These are phyloP conservation scores for Phytophthora podocarpi DNA, from an alignment of 352 stramenopile species.

Conservation along the genomic window DNA sequence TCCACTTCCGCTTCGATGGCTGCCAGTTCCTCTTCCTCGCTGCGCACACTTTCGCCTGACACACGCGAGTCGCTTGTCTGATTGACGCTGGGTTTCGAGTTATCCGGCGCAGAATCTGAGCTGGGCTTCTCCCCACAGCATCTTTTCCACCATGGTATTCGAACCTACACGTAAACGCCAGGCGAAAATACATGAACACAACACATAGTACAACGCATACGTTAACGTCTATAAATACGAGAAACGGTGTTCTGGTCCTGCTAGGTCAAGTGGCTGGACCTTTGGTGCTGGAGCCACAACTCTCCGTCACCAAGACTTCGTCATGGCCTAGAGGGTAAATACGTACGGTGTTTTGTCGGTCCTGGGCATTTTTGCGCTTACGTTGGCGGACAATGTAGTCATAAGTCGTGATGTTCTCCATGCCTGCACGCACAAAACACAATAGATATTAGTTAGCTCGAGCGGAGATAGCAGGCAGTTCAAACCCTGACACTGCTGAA, in stretches of 20 bases:
- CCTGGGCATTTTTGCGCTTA: conserved; percentile 71
- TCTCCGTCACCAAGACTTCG: conserved; percentile 17
- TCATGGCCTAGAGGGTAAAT: conserved; percentile 53
- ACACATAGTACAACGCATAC: conserved; percentile 10
- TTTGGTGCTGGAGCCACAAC: conserved; percentile 21
- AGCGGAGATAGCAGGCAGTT: not conserved
- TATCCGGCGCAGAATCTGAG: conserved; percentile 13
- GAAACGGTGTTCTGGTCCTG: conserved; percentile 11
- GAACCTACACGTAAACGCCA: conserved; percentile 22
- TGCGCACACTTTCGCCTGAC: conserved; percentile 59
- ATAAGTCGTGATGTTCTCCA: conserved; percentile 86
- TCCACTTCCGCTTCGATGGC: conserved; percentile 81
- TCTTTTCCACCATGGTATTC: conserved; percentile 41
- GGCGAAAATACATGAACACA: conserved; percentile 18
- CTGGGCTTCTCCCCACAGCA: conserved; percentile 26
- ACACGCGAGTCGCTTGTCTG: conserved; percentile 60
- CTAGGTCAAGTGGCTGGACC: conserved; percentile 4
- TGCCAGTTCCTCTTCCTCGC: conserved; percentile 68
- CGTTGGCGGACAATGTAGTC: conserved; percentile 89
- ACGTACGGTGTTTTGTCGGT: conserved; percentile 75
- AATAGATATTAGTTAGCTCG: not conserved
- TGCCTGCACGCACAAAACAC: conserved; percentile 38
- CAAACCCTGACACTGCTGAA: not conserved
- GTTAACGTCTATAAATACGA: conserved; percentile 32
- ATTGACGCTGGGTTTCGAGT: conserved; percentile 49